A percentile compares a stretch with the other conserved stretches of the same genome.
These are phyloP conservation scores for Nicotiana paniculata DNA, from an alignment of 257 asterid species.

Conservation along the genomic window DNA sequence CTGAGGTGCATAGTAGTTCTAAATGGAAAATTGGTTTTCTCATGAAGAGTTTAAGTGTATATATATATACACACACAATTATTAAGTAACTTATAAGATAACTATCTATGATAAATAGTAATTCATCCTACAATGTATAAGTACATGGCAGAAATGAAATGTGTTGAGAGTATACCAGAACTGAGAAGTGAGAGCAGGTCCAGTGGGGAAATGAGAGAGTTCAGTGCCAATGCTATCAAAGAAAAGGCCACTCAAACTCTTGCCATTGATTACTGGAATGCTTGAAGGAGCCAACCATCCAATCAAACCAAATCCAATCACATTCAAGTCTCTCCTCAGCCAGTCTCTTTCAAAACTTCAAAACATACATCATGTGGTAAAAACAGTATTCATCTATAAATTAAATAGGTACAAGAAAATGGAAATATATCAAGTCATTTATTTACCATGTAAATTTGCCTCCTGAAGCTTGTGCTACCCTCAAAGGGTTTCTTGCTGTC, in stretches of 20 bases:
- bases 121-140: too few species aligned
- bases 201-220: conserved; percentile 79
- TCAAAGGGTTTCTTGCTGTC: conserved; percentile 60
- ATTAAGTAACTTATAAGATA: too few species aligned
- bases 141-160: too few species aligned
- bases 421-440: too few species aligned
- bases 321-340: conserved; percentile 79
- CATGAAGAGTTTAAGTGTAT: too few species aligned
- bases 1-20: too few species aligned
- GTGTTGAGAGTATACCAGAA: conserved; percentile 50
- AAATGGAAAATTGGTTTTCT: too few species aligned
- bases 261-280: conserved; percentile 67
- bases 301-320: conserved; percentile 88
- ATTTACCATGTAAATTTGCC: conserved; percentile 72
- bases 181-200: conserved; percentile 68
- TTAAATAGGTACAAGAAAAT: too few species aligned
- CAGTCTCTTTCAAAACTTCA: conserved; percentile 77
- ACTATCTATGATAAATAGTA: too few species aligned
- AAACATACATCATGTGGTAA: not conserved
- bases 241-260: conserved; percentile 84
- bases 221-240: conserved; percentile 84
- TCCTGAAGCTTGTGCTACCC: conserved; percentile 59
- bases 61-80: too few species aligned
- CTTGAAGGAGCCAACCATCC: conserved; percentile 98
- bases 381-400: not conserved